Percentiles rank a stretch among this genome's conserved stretches.
These are phyloP conservation scores for Massarina eburnea DNA, from an alignment of 2,329 filamentous ascomycete species.

Conservation along the genomic window DNA sequence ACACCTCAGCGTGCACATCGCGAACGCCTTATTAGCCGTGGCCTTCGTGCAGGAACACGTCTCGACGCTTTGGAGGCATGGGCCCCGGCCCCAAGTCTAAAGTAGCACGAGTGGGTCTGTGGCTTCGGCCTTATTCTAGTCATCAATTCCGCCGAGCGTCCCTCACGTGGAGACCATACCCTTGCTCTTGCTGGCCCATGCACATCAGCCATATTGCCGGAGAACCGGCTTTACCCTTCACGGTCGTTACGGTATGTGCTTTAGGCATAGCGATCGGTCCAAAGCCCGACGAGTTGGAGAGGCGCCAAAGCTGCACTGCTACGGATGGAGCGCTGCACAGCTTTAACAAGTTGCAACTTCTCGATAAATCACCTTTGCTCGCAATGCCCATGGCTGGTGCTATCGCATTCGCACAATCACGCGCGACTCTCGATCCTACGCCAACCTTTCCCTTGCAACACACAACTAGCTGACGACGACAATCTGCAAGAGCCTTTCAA, in stretches of 20 bases:
- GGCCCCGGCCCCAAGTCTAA: slow-evolving; percentile 26
- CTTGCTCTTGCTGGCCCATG: slow-evolving; percentile 19
- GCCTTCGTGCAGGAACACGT: slow-evolving; percentile 26
- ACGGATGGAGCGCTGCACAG: not conserved
- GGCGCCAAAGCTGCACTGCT: not conserved
- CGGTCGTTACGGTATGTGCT: slow-evolving; percentile 4
- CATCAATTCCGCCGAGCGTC: slow-evolving; percentile 24
- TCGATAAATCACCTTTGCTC: not conserved
- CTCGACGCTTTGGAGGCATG: slow-evolving; percentile 24
- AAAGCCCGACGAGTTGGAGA: slow-evolving; percentile 5
- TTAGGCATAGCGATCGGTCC: slow-evolving; percentile 16
- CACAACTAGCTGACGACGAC: slow-evolving; percentile 18
- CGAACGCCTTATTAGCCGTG: slow-evolving; percentile 15
- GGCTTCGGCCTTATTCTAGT: slow-evolving; percentile 31
- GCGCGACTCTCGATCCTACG: slow-evolving; percentile 9
- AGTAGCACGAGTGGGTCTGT: slow-evolving; percentile 18
- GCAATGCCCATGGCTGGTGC: not conserved
- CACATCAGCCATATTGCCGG: slow-evolving; percentile 14
- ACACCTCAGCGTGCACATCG: slow-evolving; percentile 5
- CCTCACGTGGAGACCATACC: slow-evolving; percentile 34
- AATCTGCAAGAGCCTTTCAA: slow-evolving; percentile 15
- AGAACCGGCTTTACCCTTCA: slow-evolving; percentile 15
- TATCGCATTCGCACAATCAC: not conserved
- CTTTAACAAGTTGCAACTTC: not conserved
- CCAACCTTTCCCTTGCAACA: slow-evolving; percentile 31